Percentiles rank a stretch among this genome's conserved stretches.
Evolutionary conservation across 768 basidiomycete species (phyloP).

Genomic region (Mycena galericulata): DNA sequence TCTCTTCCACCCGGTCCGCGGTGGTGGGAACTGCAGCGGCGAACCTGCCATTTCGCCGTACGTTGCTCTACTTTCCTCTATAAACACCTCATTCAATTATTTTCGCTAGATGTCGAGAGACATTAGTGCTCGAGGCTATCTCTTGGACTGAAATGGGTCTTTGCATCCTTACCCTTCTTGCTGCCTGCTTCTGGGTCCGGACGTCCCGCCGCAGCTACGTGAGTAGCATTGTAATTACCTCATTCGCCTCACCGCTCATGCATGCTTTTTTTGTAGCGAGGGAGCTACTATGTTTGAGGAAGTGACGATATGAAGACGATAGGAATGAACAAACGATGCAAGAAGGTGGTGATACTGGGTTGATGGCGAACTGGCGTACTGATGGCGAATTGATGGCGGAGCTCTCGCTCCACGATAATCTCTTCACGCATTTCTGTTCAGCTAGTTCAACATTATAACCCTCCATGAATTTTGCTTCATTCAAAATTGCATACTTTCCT

Average conservation of each 20-base stretch:
- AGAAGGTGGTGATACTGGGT: too few relatives aligned
- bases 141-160: conserved; percentile 67
- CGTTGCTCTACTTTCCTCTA: not conserved
- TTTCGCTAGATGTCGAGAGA: conserved; percentile 57
- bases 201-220: conserved; percentile 52
- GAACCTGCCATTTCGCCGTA: conserved; percentile 28
- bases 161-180: conserved; percentile 56
- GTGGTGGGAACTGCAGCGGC: conserved; percentile 55
- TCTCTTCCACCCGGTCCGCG: conserved; percentile 54
- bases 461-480: too few relatives aligned
- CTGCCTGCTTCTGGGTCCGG: conserved; percentile 62
- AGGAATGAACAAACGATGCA: too few relatives aligned
- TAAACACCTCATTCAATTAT: not conserved
- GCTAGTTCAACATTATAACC: too few relatives aligned
- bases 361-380: too few relatives aligned
- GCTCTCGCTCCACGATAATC: too few relatives aligned
- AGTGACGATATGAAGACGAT: not conserved
- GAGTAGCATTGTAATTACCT: not conserved
- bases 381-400: too few relatives aligned
- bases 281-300: conserved; percentile 30
- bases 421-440: too few relatives aligned
- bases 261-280: conserved; percentile 22
- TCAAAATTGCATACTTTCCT: too few relatives aligned
- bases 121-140: conserved; percentile 60
- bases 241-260: not conserved